Percentiles rank a stretch among this genome's conserved stretches.
Conservation (phyloP, 1,139 yeast genomes). For the Geotrichum aggregatum region DNA sequence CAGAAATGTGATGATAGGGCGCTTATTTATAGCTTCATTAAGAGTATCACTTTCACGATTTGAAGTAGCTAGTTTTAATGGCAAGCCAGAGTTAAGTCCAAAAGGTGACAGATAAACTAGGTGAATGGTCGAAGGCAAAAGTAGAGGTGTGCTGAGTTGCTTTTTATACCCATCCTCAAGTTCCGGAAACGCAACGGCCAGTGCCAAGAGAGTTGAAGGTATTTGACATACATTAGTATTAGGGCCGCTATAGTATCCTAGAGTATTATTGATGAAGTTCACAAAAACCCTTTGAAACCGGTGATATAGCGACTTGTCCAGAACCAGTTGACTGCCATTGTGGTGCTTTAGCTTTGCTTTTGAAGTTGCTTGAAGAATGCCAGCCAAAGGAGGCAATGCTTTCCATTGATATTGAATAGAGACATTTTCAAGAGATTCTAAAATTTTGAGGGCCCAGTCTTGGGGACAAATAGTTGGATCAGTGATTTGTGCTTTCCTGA, state of each 20-base stretch:
- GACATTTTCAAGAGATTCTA: slow-evolving; percentile 28
- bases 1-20: slow-evolving; percentile 22
- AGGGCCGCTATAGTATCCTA: slow-evolving; percentile 6
- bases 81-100: slow-evolving; percentile 1
- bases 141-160: slow-evolving; percentile 7
- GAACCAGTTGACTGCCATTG: slow-evolving; percentile 30
- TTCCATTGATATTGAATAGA: slow-evolving; percentile 46
- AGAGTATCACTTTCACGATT: not conserved
- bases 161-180: slow-evolving; percentile 9
- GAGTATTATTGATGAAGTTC: slow-evolving; percentile 19
- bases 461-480: slow-evolving; percentile 57
- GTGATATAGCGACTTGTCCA: slow-evolving; percentile 7
- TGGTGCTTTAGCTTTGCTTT: slow-evolving; percentile 24
- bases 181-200: slow-evolving; percentile 18
- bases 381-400: slow-evolving; percentile 53
- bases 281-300: slow-evolving; percentile 23
- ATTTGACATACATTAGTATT: slow-evolving; percentile 13
- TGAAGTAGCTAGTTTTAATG: not conserved
- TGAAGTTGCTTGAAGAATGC: slow-evolving; percentile 45
- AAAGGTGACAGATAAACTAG: slow-evolving; percentile 13
- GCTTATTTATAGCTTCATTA: slow-evolving; percentile 5
- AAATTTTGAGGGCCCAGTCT: slow-evolving; percentile 48
- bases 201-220: slow-evolving; percentile 12
- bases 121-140: slow-evolving; percentile 6
- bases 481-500: slow-evolving; percentile 54